Base-by-base conservation (phyloP, 345 rosid species). In the Salix viminalis region DNA sequence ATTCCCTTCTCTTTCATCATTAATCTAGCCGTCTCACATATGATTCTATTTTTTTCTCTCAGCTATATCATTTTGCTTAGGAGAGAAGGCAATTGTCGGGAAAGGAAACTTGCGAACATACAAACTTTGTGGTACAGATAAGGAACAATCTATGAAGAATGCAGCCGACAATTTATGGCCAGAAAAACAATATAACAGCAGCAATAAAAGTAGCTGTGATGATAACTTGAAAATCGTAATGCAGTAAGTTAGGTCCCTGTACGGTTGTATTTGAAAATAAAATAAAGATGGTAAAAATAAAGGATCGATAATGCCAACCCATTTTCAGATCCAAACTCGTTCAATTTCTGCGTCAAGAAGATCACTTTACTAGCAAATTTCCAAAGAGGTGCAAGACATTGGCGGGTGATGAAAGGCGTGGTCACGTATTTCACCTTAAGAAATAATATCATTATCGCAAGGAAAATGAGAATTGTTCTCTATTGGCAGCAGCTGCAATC, bases 341-440 rank as follows among this genome's bases (percentile, higher is more conserved):
- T 32, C 34, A 39, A 90, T 84, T 79, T 91, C 93, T 24, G 89
- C 87, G 76, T 93, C 82, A 75, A 92, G 94, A 84, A 91, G 97
- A 76, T 91, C 98, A 50, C 96, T 8, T 41, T 41, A 41, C 50
- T 44, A 44, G 48, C 48, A 44, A 44, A 44, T 44, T 44, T 14
- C 50, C 50, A 44, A 8, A 13, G 50, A 44, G 50, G 50, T 32
- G 34, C 16, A 44, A 44, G 15, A 44, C 50, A 13, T 13, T 44
- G 50, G 16, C 50, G 4, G 2, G 5, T 13, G 50, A 44, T 44
- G 50, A 4, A 12, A 44, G 16, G 0, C 36, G 18, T 46, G 50
- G 50, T 14, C 50, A 14, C 18, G 50, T 46, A 12, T 46, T 46
- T 46, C 50, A 4, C 18, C 50, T 4, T 46, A 46, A 46, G 18